These are phyloP conservation scores for Loxodes magnus DNA, from an alignment of 73 alveolate species.

Conservation along the genomic window DNA sequence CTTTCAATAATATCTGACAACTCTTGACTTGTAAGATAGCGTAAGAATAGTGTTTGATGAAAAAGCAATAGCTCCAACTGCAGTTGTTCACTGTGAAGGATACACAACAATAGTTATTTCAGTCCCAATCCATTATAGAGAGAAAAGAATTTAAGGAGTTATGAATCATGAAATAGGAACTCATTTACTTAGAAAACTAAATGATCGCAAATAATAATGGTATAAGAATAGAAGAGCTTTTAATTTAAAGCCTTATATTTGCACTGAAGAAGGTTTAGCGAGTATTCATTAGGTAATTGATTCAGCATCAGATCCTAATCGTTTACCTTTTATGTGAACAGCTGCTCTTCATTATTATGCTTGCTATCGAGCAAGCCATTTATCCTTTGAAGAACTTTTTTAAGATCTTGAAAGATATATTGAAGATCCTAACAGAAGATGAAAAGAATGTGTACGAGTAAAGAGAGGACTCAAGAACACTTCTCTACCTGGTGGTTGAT, in stretches of 20 bases:
- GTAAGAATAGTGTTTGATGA: constrained; percentile 26
- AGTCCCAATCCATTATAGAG: constrained; percentile 41
- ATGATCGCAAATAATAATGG: constrained; percentile 42
- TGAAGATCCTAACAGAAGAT: constrained; percentile 36
- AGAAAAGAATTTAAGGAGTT: constrained; percentile 31
- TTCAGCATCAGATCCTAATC: too few species aligned
- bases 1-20: constrained; percentile 36
- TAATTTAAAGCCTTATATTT: constrained; percentile 26
- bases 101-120: too few species aligned
- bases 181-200: constrained; percentile 33
- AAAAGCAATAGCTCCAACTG: constrained; percentile 50
- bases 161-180: constrained; percentile 59
- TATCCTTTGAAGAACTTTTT: constrained; percentile 34
- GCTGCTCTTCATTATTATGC: constrained; percentile 48
- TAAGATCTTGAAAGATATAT: constrained; percentile 41
- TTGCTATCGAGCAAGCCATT: constrained; percentile 26
- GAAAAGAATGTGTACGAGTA: constrained; percentile 26
- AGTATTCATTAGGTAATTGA: constrained; percentile 23
- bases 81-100: constrained; percentile 35
- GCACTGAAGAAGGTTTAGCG: constrained; percentile 56
- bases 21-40: constrained; percentile 25
- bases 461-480: constrained; percentile 43
- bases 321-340: constrained; percentile 30
- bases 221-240: constrained; percentile 28
- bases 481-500: constrained; percentile 31